Evolutionary conservation across 805 yeast species (phyloP), one percentile per base, ranked within the genome.

Genomic region (Clavispora phyllophila): DNA sequence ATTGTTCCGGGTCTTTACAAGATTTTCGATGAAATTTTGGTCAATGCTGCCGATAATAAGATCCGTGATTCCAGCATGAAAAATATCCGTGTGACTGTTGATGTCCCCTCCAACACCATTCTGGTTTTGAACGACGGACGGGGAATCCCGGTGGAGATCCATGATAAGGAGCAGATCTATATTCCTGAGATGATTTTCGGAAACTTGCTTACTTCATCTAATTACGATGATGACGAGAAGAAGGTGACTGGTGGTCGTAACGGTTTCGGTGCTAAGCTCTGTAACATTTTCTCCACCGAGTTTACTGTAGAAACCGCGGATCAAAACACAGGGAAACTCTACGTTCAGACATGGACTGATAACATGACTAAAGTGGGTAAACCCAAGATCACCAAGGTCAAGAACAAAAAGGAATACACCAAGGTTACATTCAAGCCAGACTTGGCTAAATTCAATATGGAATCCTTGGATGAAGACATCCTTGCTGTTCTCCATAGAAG

Each of bases 231-330:
- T 62, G 79, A 91, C 49, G 87, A 93, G 58, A 87, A 87, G 65
- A 93, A 93, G 63, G 97, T 93, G 26, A 87, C 96, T 2, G 99
- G 99, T 70, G 99, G 99, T 64, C 81, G 99, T 72, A 93, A 93
- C 61, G 99, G 99, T 49, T 93, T 82, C 60, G 99, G 99, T 65
- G 99, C 99, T 38, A 93, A 93, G 61, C 70, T 93, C 43, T 93
- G 99, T 78, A 93, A 93, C 63, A 93, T 93, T 48, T 93, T 91
- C 63, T 88, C 96, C 20, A 85, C 89, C 4, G 83, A 84, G 56
- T 93, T 93, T 59, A 76, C 72, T 12, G 75, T 93, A 23, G 96
- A 89, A 61, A 93, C 99, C 6, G 91, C 95, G 15, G 96, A 93
- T 63, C 75, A 80, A 40, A 65, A 60, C 36, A 68, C 73, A 9